phyloP scores from a whole-genome alignment of 2,329 filamentous ascomycete genomes.

The Trichoderma arundinaceum region DNA sequence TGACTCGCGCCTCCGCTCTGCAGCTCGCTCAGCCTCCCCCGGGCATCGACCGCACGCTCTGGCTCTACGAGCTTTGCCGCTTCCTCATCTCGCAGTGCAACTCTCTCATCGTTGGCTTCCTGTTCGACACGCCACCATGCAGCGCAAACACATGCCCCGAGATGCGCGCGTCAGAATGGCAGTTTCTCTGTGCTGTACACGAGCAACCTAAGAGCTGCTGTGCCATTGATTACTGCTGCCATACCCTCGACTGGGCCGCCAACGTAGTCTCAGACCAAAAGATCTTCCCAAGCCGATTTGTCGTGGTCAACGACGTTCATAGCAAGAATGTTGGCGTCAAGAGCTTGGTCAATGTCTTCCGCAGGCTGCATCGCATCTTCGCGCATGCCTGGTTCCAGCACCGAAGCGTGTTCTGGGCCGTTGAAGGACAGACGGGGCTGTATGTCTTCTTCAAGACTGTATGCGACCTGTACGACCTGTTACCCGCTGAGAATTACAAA shows the following conservation, averaged over 20 bases:
- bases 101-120: slow-evolving; percentile 87
- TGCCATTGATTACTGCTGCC: slow-evolving; percentile 98
- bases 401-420: slow-evolving; percentile 90
- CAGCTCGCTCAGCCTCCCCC: slow-evolving; percentile 80
- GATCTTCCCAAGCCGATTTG: slow-evolving; percentile 87
- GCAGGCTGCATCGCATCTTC: slow-evolving; percentile 93
- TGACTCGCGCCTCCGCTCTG: slow-evolving; percentile 76
- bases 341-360: slow-evolving; percentile 93
- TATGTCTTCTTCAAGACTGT: slow-evolving; percentile 98
- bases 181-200: slow-evolving; percentile 97
- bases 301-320: slow-evolving; percentile 60
- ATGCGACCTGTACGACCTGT: slow-evolving; percentile 86
- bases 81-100: slow-evolving; percentile 96
- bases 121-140: slow-evolving; percentile 88
- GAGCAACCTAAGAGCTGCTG: slow-evolving; percentile 96
- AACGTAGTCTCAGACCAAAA: slow-evolving; percentile 94
- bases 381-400: slow-evolving; percentile 99
- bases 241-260: slow-evolving; percentile 96
- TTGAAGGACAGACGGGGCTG: slow-evolving; percentile 87
- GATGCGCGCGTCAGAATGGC: slow-evolving; percentile 99
- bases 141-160: slow-evolving; percentile 89
- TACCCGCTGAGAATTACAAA: slow-evolving; percentile 95
- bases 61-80: slow-evolving; percentile 97
- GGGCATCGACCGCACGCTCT: slow-evolving; percentile 83
- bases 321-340: slow-evolving; percentile 71